A percentile compares a stretch with the other conserved stretches of the same genome.
phyloP scores from a whole-genome alignment of 1,139 yeast genomes.

The Sugiyamaella grinbergsii region DNA sequence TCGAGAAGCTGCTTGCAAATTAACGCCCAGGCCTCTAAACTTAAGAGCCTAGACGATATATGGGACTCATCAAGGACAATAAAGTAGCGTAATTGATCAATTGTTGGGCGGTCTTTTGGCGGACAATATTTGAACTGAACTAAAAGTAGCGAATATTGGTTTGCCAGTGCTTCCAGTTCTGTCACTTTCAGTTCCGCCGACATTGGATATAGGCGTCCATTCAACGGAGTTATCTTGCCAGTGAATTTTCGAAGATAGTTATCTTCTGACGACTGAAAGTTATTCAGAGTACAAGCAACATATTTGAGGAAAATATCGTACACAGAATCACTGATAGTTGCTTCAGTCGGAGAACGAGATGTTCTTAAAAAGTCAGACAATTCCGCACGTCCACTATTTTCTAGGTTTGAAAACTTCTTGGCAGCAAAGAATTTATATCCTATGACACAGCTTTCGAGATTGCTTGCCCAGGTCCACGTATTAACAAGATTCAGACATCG shows the following conservation, averaged over 20 bases:
- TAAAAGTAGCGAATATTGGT: slow-evolving; percentile 29
- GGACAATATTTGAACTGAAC: slow-evolving; percentile 25
- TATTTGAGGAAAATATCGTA: slow-evolving; percentile 28
- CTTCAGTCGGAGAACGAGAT: neutral
- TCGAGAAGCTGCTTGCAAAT: slow-evolving; percentile 20
- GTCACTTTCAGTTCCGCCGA: slow-evolving; percentile 22
- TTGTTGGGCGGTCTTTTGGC: slow-evolving; percentile 25
- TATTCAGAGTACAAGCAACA: slow-evolving; percentile 21
- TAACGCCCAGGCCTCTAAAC: slow-evolving; percentile 27
- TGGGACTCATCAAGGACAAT: slow-evolving; percentile 28
- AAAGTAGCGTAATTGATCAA: slow-evolving; percentile 26
- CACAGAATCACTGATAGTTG: slow-evolving; percentile 18
- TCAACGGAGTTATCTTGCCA: slow-evolving; percentile 28
- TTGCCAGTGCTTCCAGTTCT: slow-evolving; percentile 30
- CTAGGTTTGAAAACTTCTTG: slow-evolving; percentile 11
- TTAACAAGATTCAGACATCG: slow-evolving; percentile 15
- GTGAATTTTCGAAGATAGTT: slow-evolving; percentile 21
- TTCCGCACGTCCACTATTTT: slow-evolving; percentile 3
- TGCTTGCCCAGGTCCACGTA: slow-evolving; percentile 12
- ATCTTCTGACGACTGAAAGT: slow-evolving; percentile 7
- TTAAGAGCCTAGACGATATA: slow-evolving; percentile 27
- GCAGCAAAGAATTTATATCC: slow-evolving; percentile 14
- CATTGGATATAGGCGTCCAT: slow-evolving; percentile 24
- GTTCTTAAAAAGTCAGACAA: slow-evolving; percentile 4
- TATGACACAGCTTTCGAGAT: slow-evolving; percentile 1